Conservation (phyloP, 768 basidiomycete species). For the Tephrocybe sp. region DNA sequence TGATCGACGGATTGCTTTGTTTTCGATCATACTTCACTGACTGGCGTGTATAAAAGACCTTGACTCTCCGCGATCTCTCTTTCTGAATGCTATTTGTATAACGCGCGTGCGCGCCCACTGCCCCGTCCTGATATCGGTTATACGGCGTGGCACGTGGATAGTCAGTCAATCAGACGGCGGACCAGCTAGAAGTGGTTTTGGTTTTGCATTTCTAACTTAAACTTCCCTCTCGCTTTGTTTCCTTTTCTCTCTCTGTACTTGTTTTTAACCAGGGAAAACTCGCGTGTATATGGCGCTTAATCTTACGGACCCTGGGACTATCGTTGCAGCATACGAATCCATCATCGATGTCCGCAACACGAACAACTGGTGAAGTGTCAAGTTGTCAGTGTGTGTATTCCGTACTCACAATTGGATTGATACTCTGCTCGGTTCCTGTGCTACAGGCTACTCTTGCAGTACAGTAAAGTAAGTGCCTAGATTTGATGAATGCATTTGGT, state of each 20-base stretch:
- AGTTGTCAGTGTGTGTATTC: neutral
- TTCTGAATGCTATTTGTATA: no score
- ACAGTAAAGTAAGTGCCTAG: constrained; percentile 19
- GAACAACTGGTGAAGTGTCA: constrained; percentile 15
- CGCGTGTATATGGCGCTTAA: constrained; percentile 19
- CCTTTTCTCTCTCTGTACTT: constrained; percentile 3
- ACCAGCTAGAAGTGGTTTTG: neutral
- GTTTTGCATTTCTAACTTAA: neutral
- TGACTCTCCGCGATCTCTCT: no score
- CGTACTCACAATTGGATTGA: neutral
- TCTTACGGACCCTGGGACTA: constrained; percentile 19
- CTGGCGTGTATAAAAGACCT: no score
- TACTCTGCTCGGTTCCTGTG: neutral
- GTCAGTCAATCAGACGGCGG: neutral
- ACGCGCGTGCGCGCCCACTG: no score
- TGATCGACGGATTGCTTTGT: no score
- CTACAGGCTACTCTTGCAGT: constrained; percentile 20
- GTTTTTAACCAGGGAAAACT: neutral
- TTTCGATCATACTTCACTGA: no score
- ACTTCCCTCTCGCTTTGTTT: neutral
- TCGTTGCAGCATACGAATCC: constrained; percentile 19
- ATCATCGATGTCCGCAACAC: constrained; percentile 18
- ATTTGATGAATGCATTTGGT: constrained; percentile 4
- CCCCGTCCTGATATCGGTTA: neutral
- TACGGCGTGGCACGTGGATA: constrained; percentile 8